phyloP scores from a whole-genome alignment of 192 early-diverging fungal genomes.

The Obelidium mucronatum region DNA sequence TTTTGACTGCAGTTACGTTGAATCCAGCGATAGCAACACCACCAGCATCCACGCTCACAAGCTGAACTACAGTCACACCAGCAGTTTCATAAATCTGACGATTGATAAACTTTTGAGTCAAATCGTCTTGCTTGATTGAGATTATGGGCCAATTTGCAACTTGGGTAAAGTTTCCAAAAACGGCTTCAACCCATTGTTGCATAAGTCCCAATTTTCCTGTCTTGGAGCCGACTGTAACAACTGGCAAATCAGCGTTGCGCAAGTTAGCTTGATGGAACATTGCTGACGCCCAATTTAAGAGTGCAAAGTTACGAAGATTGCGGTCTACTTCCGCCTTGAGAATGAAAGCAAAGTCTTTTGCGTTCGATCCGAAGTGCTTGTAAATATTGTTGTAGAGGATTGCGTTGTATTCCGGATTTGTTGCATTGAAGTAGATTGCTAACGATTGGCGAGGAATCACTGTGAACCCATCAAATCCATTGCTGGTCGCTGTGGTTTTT shows the following conservation, averaged over 20 bases:
- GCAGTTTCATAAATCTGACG: too few relatives aligned
- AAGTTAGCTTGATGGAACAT: conserved; percentile 45
- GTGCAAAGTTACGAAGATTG: conserved; percentile 6
- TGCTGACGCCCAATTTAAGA: background rate
- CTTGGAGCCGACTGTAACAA: background rate
- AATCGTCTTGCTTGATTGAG: conserved; percentile 34
- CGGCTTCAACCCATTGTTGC: conserved; percentile 30
- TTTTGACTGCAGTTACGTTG: background rate
- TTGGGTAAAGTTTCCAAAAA: conserved; percentile 27
- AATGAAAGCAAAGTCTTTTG: conserved; percentile 6
- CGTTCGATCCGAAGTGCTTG: background rate
- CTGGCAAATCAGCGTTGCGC: conserved; percentile 23
- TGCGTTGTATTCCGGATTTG: conserved; percentile 30
- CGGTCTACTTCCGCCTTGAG: conserved; percentile 26
- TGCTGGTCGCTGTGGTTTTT: conserved; percentile 40
- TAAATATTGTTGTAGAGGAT: conserved; percentile 38
- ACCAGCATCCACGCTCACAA: background rate
- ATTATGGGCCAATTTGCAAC: conserved; percentile 29
- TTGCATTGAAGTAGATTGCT: conserved; percentile 52
- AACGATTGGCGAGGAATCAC: conserved; percentile 50
- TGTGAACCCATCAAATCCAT: conserved; percentile 54
- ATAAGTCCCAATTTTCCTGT: conserved; percentile 15
- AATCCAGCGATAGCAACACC: background rate
- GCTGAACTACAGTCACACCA: conserved; percentile 12
- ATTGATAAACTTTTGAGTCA: too few relatives aligned